Evolutionary conservation across 352 stramenopile genomes (phyloP).

Genomic region (Globisporangium carolinianum): DNA sequence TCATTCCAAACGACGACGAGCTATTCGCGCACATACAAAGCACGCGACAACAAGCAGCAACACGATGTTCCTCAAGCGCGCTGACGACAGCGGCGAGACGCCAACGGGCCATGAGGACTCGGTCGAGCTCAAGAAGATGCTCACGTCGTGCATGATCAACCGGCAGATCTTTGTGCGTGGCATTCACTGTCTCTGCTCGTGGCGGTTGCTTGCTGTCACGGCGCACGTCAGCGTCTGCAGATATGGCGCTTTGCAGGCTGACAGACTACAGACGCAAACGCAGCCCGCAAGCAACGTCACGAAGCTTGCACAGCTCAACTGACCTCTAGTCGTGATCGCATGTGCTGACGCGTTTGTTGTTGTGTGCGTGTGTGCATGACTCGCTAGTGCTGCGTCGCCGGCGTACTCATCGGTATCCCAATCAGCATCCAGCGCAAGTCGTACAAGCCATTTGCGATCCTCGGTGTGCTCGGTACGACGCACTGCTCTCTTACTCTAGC

Average conservation of each 20-base stretch:
- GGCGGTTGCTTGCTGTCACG: background rate
- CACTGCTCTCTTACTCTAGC: background rate
- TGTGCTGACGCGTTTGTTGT: background rate
- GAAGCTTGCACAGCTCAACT: too few relatives aligned
- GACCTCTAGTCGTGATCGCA: too few relatives aligned
- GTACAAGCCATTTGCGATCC: constrained; percentile 68
- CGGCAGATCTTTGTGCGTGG: constrained; percentile 60
- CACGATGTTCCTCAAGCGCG: constrained; percentile 42
- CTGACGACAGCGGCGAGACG: constrained; percentile 31
- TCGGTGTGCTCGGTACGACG: constrained; percentile 57
- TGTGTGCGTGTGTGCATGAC: background rate
- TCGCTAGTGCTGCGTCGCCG: constrained; percentile 60
- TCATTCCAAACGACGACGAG: too few relatives aligned
- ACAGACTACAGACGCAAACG: background rate
- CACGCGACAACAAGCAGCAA: background rate
- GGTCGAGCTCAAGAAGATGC: constrained; percentile 69
- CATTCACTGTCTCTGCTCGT: background rate
- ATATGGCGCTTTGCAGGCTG: too few relatives aligned
- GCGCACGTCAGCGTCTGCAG: too few relatives aligned
- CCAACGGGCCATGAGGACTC: constrained; percentile 67
- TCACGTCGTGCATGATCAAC: constrained; percentile 83
- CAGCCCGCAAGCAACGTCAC: background rate
- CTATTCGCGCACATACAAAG: too few relatives aligned
- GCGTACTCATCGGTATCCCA: constrained; percentile 75
- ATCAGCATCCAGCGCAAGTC: constrained; percentile 81